phyloP scores from a whole-genome alignment of 805 yeast species.

The Wickerhamiella nectarea region DNA sequence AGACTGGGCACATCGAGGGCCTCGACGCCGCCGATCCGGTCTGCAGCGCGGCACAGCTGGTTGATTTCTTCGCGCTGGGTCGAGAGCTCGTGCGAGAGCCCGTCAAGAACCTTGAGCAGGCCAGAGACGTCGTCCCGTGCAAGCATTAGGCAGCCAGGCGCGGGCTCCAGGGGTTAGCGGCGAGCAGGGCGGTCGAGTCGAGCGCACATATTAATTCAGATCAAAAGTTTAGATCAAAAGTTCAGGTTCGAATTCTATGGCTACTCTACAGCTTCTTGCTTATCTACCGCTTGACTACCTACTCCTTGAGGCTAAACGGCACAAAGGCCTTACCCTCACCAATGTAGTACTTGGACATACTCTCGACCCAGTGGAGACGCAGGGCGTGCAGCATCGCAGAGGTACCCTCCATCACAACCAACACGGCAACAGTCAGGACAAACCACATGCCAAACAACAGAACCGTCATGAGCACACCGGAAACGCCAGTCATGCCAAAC shows the following conservation, averaged over 20 bases:
- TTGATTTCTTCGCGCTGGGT: constrained; percentile 18
- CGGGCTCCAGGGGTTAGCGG: no score
- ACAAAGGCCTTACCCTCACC: constrained; percentile 89
- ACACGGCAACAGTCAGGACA: constrained; percentile 71
- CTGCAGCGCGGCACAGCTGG: constrained; percentile 14
- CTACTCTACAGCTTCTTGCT: no score
- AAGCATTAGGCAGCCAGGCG: background rate
- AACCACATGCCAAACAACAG: constrained; percentile 91
- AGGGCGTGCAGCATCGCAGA: constrained; percentile 98
- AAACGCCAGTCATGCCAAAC: constrained; percentile 49
- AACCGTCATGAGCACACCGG: constrained; percentile 64
- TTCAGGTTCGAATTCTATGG: no score
- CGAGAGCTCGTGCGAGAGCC: constrained; percentile 15
- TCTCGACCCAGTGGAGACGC: constrained; percentile 98
- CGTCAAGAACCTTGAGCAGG: constrained; percentile 17
- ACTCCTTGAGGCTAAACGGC: constrained; percentile 57
- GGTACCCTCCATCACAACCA: constrained; percentile 97
- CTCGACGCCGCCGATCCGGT: constrained; percentile 16
- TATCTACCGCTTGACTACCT: background rate
- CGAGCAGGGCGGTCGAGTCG: no score
- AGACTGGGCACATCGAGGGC: constrained; percentile 9
- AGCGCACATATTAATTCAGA: no score
- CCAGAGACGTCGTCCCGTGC: constrained; percentile 11
- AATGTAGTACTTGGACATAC: constrained; percentile 94
- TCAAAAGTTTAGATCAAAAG: no score